Percentiles rank a stretch among this genome's conserved stretches.
These are phyloP conservation scores for Helianthus annuus DNA, from an alignment of 129 eudicot species.

Conservation along the genomic window DNA sequence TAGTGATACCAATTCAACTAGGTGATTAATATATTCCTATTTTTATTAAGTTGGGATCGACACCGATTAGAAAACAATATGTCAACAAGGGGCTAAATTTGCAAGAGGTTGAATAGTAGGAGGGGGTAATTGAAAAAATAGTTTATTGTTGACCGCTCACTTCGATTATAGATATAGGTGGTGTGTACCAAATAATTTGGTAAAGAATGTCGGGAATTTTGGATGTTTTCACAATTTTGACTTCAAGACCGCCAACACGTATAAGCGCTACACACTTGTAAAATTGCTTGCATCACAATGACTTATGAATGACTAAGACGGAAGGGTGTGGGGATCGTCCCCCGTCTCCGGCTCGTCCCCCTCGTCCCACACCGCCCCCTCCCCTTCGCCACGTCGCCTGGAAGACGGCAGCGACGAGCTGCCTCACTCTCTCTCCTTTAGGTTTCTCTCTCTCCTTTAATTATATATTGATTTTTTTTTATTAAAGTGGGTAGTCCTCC, in stretches of 20 bases:
- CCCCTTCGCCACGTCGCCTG: too few species aligned
- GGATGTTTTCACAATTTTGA: neutral
- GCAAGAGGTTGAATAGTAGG: neutral
- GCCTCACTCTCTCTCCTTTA: too few species aligned
- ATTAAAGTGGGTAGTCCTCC: too few species aligned
- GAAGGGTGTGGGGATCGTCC: too few species aligned
- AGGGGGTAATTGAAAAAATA: neutral
- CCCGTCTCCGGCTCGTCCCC: too few species aligned
- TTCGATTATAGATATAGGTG: neutral
- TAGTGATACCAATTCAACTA: neutral
- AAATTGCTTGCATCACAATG: conserved; percentile 5
- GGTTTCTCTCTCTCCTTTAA: too few species aligned
- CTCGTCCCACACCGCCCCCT: too few species aligned
- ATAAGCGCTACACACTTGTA: neutral
- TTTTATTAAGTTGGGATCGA: neutral
- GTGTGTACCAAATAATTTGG: conserved; percentile 9
- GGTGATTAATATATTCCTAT: neutral
- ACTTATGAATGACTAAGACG: neutral
- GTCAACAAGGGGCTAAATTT: neutral
- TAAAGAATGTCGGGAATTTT: neutral
- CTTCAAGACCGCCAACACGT: neutral
- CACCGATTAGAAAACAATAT: neutral
- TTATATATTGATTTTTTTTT: too few species aligned
- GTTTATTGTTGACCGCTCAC: neutral
- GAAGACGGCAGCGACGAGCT: too few species aligned